A percentile compares a stretch with the other conserved stretches of the same genome.
These are phyloP conservation scores for Candida morakotiae DNA, from an alignment of 805 yeast genomes.

Conservation along the genomic window DNA sequence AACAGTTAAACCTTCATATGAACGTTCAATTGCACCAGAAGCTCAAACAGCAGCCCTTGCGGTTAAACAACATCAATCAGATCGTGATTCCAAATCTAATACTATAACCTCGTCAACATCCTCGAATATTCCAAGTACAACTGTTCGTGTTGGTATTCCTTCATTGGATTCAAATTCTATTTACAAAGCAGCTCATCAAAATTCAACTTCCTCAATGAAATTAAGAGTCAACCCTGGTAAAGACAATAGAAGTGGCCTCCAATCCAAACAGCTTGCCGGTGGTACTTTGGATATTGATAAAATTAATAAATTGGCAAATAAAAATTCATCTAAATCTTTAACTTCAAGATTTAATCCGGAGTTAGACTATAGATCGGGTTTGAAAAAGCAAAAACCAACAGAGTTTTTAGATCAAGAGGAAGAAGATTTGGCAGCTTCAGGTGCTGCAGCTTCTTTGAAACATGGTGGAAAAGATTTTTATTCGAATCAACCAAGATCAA, in stretches of 20 bases:
- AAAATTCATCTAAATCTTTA: conserved; percentile 36
- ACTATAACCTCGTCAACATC: conserved; percentile 12
- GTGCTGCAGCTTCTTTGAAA: conserved; percentile 54
- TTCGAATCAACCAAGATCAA: conserved; percentile 24
- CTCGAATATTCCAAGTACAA: conserved; percentile 14
- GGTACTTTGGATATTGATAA: conserved; percentile 28
- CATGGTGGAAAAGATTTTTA: conserved; percentile 24
- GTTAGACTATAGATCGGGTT: conserved; percentile 38
- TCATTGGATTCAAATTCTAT: conserved; percentile 25
- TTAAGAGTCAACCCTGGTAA: conserved; percentile 42
- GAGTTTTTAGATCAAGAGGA: conserved; percentile 39
- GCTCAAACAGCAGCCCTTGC: conserved; percentile 65
- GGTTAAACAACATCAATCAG: conserved; percentile 41
- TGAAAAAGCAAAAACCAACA: conserved; percentile 17
- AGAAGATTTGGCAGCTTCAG: conserved; percentile 48
- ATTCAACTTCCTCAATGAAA: conserved; percentile 43
- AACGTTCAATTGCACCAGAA: conserved; percentile 53
- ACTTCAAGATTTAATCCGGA: conserved; percentile 40
- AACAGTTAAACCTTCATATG: conserved; percentile 57
- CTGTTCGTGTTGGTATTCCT: conserved; percentile 26
- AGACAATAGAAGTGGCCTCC: conserved; percentile 32
- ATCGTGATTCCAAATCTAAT: conserved; percentile 31
- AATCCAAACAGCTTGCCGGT: conserved; percentile 16
- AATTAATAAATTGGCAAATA: conserved; percentile 31
- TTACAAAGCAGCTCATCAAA: conserved; percentile 29